These are phyloP conservation scores for Tetracladium setigerum DNA, from an alignment of 495 filamentous ascomycete genomes.

Conservation along the genomic window DNA sequence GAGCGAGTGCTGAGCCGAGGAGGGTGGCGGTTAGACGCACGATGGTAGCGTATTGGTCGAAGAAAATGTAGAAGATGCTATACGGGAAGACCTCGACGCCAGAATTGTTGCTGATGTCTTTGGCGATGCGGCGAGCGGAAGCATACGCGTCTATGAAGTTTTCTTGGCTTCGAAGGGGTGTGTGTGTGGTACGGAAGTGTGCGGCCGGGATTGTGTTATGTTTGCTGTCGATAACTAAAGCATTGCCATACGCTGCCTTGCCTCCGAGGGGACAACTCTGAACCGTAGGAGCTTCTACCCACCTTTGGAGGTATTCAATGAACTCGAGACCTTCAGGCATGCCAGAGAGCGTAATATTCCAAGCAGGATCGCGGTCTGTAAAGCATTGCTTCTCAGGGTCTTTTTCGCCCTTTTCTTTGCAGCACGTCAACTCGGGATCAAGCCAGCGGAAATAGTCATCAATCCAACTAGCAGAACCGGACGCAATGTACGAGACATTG, in stretches of 20 bases:
- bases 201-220: slow-evolving; percentile 61
- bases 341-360: slow-evolving; percentile 80
- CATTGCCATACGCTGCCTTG: slow-evolving; percentile 76
- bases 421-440: slow-evolving; percentile 78
- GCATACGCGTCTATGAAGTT: slow-evolving; percentile 91
- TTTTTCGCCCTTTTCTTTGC: slow-evolving; percentile 43
- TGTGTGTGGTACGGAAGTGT: slow-evolving; percentile 88
- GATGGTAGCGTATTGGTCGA: slow-evolving; percentile 91
- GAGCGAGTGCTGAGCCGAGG: slow-evolving; percentile 71
- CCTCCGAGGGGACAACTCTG: slow-evolving; percentile 82
- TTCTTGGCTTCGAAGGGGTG: slow-evolving; percentile 75
- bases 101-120: slow-evolving; percentile 57
- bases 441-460: slow-evolving; percentile 97
- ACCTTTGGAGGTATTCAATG: slow-evolving; percentile 71
- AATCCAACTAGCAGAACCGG: slow-evolving; percentile 90
- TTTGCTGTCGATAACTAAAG: slow-evolving; percentile 69
- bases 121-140: slow-evolving; percentile 82
- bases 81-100: slow-evolving; percentile 85
- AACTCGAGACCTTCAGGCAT: slow-evolving; percentile 94
- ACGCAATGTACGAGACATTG: slow-evolving; percentile 84
- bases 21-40: slow-evolving; percentile 69
- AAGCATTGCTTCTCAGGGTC: slow-evolving; percentile 57
- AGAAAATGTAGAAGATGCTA: slow-evolving; percentile 96
- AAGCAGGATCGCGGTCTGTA: slow-evolving; percentile 59
- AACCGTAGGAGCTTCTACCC: slow-evolving; percentile 72